Evolutionary conservation across 768 basidiomycete genomes (phyloP).

Genomic region (Xanthoconium stramineum): DNA sequence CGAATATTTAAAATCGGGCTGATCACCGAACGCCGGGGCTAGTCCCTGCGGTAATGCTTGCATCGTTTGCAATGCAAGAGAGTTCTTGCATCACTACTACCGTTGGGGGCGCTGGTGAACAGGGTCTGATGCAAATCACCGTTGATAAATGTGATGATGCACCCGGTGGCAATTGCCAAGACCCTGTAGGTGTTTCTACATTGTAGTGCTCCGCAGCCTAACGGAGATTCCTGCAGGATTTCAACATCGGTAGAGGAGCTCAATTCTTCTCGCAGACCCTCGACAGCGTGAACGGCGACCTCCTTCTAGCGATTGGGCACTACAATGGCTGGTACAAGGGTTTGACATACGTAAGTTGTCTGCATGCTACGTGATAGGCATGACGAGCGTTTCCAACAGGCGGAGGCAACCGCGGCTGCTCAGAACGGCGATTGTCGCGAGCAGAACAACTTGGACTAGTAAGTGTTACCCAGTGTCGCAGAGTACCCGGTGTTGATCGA

Average conservation of each 20-base stretch:
- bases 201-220: not conserved
- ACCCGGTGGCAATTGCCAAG: constrained; percentile 40
- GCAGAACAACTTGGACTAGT: constrained; percentile 90
- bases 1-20: not conserved
- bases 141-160: constrained; percentile 69
- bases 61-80: constrained; percentile 90
- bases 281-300: constrained; percentile 38
- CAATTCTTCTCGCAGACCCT: constrained; percentile 56
- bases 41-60: constrained; percentile 76
- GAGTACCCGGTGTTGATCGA: not conserved
- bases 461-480: constrained; percentile 27
- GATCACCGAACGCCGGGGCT: not conserved
- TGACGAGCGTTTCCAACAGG: constrained; percentile 30
- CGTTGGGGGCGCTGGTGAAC: constrained; percentile 75
- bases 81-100: constrained; percentile 64
- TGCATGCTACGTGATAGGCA: not conserved
- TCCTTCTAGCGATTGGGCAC: constrained; percentile 57
- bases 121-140: constrained; percentile 86
- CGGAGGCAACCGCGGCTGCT: constrained; percentile 55
- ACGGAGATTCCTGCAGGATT: constrained; percentile 42
- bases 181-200: constrained; percentile 28
- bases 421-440: constrained; percentile 56
- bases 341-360: constrained; percentile 53
- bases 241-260: constrained; percentile 68
- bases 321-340: constrained; percentile 73